Evolutionary conservation across 2,329 filamentous ascomycete genomes (phyloP), one percentile per base, ranked within the genome.

Genomic region (Calonectria pteridis): DNA sequence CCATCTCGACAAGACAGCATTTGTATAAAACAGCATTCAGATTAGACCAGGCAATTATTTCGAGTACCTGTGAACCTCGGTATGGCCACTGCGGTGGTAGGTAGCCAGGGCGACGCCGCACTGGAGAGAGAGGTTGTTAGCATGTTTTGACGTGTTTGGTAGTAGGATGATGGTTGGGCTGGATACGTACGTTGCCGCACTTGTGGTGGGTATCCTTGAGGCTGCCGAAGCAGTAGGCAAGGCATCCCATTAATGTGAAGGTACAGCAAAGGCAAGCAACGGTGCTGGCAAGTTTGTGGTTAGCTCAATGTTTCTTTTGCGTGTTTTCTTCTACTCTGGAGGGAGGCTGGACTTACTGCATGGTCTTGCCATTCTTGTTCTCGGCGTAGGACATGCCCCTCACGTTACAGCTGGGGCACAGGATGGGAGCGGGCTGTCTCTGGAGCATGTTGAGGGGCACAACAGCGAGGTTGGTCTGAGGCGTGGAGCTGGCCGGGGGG

Each of bases 121-220:
- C 78, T 80, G 2, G 2, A 55, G 33, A 40, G 13, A 55, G 33
- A 40, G 13, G 5, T 18, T 35, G 55, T 62, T 40, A 62, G 16
- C 23, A 1, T 23, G 31, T 77, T 11, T 4, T 75, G 10, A 16
- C 16, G 1, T 2, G 3, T 14, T 7, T n/a, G n/a, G n/a, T n/a
- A n/a, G n/a, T n/a, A n/a, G n/a, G n/a, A n/a, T n/a, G 35, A 10
- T 4, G 3, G 4, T 31, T 29, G 28, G 9, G 2, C 5, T 23
- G 0, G 20, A 16, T 6, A 73, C 77, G 70, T 70, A 79, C 78
- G 18, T 77, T 75, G 16, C 74, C 68, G 33, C 79, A 80, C 14
- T 65, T 46, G 67, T 80, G 79, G n/a, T 75, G 58, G 5, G 78
- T 78, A 65, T 80, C 76, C 50, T 80, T 80, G 13, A 77, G 51